phyloP scores from a whole-genome alignment of 306 rosid species.

The Cucumis melo region DNA sequence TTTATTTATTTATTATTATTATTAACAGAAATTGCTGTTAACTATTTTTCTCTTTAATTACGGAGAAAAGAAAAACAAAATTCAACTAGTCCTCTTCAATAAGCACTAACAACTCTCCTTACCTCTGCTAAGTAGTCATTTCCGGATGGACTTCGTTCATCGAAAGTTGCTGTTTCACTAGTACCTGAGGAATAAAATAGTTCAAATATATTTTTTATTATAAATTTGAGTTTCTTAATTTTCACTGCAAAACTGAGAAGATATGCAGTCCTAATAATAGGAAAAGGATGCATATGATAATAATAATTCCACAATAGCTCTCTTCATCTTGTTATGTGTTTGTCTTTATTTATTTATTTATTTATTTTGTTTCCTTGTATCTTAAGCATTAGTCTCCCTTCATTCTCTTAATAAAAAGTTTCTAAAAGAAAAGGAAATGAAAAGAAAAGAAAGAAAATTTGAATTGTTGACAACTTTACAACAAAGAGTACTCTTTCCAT shows the following conservation, averaged over 20 bases:
- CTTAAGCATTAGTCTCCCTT: too few relatives aligned
- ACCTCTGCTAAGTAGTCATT: conserved; percentile 95
- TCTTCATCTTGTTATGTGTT: not conserved
- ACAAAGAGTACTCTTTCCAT: not conserved
- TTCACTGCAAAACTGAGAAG: not conserved
- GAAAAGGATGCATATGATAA: not conserved
- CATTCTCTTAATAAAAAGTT: too few relatives aligned
- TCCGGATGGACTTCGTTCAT: conserved; percentile 83
- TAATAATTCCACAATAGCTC: not conserved
- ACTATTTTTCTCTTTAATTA: not conserved
- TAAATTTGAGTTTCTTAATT: not conserved
- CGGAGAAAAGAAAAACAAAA: not conserved
- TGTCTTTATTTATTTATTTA: too few relatives aligned
- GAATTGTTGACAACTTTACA: not conserved
- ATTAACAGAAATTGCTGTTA: too few relatives aligned
- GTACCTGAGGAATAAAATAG: conserved; percentile 32
- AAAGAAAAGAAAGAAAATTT: not conserved
- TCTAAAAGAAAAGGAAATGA: too few relatives aligned
- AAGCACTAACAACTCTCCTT: conserved; percentile 1
- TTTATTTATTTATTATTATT: too few relatives aligned
- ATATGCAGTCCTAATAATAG: not conserved
- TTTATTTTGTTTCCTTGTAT: too few relatives aligned
- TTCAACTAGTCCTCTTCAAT: not conserved
- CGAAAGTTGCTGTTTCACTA: conserved; percentile 63
- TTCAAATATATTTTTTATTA: not conserved